Base-by-base conservation (phyloP, 495 filamentous ascomycete genomes). In the Trichoderma virens region DNA sequence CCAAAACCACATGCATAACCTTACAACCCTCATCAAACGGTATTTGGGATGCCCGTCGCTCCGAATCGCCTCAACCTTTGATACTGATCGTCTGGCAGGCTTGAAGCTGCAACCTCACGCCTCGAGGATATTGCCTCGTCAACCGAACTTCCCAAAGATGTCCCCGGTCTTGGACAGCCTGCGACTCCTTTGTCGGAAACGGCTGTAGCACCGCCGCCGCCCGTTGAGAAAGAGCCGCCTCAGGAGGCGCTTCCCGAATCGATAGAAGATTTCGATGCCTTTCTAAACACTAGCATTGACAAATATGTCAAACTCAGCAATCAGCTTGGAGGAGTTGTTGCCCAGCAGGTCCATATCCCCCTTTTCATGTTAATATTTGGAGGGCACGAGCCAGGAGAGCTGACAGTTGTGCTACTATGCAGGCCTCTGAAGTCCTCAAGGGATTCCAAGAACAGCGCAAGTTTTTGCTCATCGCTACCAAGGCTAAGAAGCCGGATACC, bases 1-100 rank as follows among this genome's bases (percentile, higher is more conserved):
- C 61, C 74, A 80, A 34, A 82, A 79, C 63, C 88, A 91, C 70
- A 96, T 98, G 90, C 87, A 98, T 81, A 97, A 97, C 73, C 78
- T 98, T 65, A 94, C 91, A 51, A 98, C 94, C 62, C 84, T 98
- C 69, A 97, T 98, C 82, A 98, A 98, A 85, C 86, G 94, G 94
- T 98, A 84, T 70, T 23, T 60, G 8, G n/a, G n/a, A 7, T n/a
- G 6, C 16, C 20, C 51, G 2, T 20, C 13, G 25, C 20, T 9
- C 51, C 13, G 9, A 5, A 4, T 14, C 6, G 11, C 51, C 11
- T 13, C 51, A 23, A 30, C 7, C 41, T 18, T 45, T 13, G 43
- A 41, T 51, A n/a, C 51, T 60, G 54, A 70, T 47, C 59, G 43
- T 51, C 47, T 61, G n/a, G n/a, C 75, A 99, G 94, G 79, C 90